Base-by-base conservation (phyloP, 129 eudicot genomes). In the Helichrysum umbraculigerum region DNA sequence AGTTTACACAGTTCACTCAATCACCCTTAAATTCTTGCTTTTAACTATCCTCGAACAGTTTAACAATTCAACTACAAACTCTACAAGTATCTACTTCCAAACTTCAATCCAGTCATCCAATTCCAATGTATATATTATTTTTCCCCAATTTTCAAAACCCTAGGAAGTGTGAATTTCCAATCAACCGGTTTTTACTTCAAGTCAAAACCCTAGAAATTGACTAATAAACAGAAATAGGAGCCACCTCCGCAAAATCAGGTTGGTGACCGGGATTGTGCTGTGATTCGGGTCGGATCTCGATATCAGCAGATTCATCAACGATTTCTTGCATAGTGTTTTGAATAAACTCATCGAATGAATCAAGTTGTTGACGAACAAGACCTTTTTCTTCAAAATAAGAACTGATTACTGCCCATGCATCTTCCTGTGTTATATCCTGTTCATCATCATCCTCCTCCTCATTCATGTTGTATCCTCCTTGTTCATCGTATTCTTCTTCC, bases 261-360 rank as follows among this genome's bases (percentile, higher is more conserved):
- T 87, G 97, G 70, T 87, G 93, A 3, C 92, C 96, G 2, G 99
- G 99, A 64, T 94, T 89, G 57, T 91, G 97, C 96, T 94, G 99
- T 5, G 92, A 85, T 76, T 94, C 96, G 30, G 97, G 99, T 20
- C 97, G 90, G 81, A 94, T 91, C 89, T 94, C 99, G 44, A 91
- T 91, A 69, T 94, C 97, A 0, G 93, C 90, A 17, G 96, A 85
- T 59, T 94, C 93, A 17, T 94, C 99, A 19, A 94, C 97, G 17
- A 91, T 91, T 76, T 94, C 97, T 29, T 94, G 99, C 99, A 94
- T 89, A 14, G 97, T 91, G 29, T 91, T 94, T 75, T 91, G 96
- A 25, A 94, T 94, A 32, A 94, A 94, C 81, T 94, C 97, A 35
- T 94, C 99, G 66, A 94, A 88, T 0, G 98, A 94, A 33, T 91